These are phyloP conservation scores for Penicillium diatomitis DNA, from an alignment of 495 filamentous ascomycete genomes.

Conservation along the genomic window DNA sequence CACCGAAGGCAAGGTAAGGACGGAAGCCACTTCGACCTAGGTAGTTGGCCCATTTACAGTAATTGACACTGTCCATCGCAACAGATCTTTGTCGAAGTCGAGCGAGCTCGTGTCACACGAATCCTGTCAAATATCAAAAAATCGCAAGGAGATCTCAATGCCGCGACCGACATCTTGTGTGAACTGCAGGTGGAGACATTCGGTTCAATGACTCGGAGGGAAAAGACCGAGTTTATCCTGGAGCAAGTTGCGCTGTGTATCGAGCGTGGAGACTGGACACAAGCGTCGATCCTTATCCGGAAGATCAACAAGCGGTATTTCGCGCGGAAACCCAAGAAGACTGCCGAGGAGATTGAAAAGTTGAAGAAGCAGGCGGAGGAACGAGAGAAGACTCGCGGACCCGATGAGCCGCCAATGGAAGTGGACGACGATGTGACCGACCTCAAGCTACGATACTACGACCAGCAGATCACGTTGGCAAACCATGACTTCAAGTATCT, in stretches of 20 bases:
- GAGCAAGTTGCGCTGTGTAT: conserved; percentile 94
- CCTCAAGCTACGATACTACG: conserved; percentile 90
- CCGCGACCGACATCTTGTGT: conserved; percentile 86
- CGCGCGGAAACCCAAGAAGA: conserved; percentile 79
- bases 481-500: conserved; percentile 97
- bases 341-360: conserved; percentile 76
- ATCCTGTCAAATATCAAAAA: conserved; percentile 97
- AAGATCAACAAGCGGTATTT: conserved; percentile 97
- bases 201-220: conserved; percentile 90
- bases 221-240: conserved; percentile 97
- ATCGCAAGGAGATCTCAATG: conserved; percentile 78
- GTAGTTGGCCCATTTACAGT: too few species aligned
- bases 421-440: conserved; percentile 88
- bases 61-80: not conserved
- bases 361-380: conserved; percentile 77
- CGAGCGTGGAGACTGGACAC: conserved; percentile 90
- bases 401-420: conserved; percentile 66
- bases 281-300: conserved; percentile 85
- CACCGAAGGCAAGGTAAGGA: conserved; percentile 82
- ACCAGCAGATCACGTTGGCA: conserved; percentile 87
- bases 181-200: conserved; percentile 99
- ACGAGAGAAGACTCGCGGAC: conserved; percentile 58
- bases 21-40: too few species aligned
- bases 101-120: conserved; percentile 87
- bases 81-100: conserved; percentile 96